phyloP scores from a whole-genome alignment of 2,329 filamentous ascomycete species.

The Aspergillus luchuensis region DNA sequence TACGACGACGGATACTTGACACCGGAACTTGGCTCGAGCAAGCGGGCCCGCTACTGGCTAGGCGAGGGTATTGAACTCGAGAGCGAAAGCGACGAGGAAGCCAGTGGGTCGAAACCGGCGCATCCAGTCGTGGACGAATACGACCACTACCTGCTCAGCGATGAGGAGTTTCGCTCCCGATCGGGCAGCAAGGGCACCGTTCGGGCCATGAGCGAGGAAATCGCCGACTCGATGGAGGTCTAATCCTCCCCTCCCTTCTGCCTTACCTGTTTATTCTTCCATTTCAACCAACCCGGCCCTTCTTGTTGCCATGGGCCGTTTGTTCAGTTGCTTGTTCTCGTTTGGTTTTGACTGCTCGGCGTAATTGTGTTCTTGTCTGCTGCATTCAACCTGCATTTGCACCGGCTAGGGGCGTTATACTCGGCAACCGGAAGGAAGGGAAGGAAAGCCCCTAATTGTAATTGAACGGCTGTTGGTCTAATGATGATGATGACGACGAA shows the following conservation, averaged over 20 bases:
- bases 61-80: conserved; percentile 55
- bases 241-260: conserved; percentile 31
- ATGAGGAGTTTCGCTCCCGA: conserved; percentile 45
- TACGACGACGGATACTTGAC: conserved; percentile 54
- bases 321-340: neutral
- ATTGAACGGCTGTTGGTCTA: conserved; percentile 11
- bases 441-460: conserved; percentile 14
- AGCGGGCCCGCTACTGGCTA: conserved; percentile 87
- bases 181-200: conserved; percentile 48
- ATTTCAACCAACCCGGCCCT: conserved; percentile 1
- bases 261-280: conserved; percentile 8
- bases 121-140: conserved; percentile 41
- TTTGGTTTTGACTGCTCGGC: conserved; percentile 3
- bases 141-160: conserved; percentile 48
- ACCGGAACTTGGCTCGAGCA: conserved; percentile 64
- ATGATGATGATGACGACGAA: conserved; percentile 13
- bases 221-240: conserved; percentile 57
- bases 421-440: conserved; percentile 14
- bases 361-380: conserved; percentile 11
- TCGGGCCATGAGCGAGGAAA: conserved; percentile 56
- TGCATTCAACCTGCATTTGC: conserved; percentile 31
- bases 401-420: conserved; percentile 24
- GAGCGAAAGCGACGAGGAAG: conserved; percentile 45
- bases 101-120: conserved; percentile 15
- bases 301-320: conserved; percentile 1